Percentiles rank a stretch among this genome's conserved stretches.
Conservation (phyloP, 2,329 filamentous ascomycete species). For the Curvularia sp. region DNA sequence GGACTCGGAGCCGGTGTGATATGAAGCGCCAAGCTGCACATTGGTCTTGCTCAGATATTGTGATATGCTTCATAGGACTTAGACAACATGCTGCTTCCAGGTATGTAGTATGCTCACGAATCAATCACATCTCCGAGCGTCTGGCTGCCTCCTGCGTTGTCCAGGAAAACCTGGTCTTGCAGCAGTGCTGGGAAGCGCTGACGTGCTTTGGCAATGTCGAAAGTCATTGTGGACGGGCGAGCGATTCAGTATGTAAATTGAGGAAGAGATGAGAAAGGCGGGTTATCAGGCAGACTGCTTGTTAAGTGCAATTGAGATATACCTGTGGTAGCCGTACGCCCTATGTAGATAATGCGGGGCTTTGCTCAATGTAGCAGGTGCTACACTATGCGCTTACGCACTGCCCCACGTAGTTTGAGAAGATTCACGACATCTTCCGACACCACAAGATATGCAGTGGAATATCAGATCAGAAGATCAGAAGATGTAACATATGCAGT, state of each 20-base stretch:
- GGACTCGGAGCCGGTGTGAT: conserved; percentile 66
- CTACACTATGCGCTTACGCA: conserved; percentile 9
- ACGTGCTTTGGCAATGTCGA: conserved; percentile 65
- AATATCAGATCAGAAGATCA: neutral
- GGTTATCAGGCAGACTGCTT: neutral
- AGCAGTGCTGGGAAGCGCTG: conserved; percentile 72
- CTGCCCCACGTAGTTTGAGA: conserved; percentile 10
- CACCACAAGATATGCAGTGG: neutral
- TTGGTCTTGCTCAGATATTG: conserved; percentile 73
- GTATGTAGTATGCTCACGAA: conserved; percentile 57
- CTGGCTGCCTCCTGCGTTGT: conserved; percentile 81
- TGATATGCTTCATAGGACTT: conserved; percentile 56
- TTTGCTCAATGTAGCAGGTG: conserved; percentile 20
- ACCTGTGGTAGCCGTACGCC: conserved; percentile 14
- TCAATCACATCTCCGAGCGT: conserved; percentile 71
- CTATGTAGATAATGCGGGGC: conserved; percentile 17
- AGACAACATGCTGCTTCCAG: neutral
- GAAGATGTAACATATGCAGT: neutral
- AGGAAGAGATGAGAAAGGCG: neutral
- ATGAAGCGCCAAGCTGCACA: conserved; percentile 77
- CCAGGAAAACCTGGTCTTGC: conserved; percentile 73
- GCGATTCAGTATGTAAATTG: too few relatives aligned
- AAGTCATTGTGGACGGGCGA: conserved; percentile 31
- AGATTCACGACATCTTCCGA: neutral
- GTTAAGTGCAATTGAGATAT: neutral